Base-by-base conservation (phyloP, 495 filamentous ascomycete species). In the Chaetomium tenue region DNA sequence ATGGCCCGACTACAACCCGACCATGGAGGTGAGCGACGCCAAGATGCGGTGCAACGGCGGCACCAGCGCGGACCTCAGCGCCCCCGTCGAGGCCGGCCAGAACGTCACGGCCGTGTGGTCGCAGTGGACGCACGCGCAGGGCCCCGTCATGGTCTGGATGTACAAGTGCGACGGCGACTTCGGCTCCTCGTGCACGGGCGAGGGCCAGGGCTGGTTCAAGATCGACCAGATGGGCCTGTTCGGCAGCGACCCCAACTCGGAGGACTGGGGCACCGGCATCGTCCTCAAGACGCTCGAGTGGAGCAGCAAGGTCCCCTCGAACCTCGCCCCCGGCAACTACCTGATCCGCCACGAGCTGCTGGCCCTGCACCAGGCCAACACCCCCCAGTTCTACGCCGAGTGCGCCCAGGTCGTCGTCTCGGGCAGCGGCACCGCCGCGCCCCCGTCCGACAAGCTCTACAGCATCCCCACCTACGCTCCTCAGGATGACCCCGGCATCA, bases 381-480 rank as follows among this genome's bases (percentile, higher is more conserved):
- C 82, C 7, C 84, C 83, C 0, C 84, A 86, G 71, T 86, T 84
- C 70, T 86, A 86, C 75, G 79, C 83, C 59, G 84, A 86, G 72
- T 86, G 83, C 63, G 84, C 84, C 0, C 83, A 85, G 74, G 63
- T 86, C 64, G 75, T 70, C 37, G 77, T 86, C 55, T 79, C 77
- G 28, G 84, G 84, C 33, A 76, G 75, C 30, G 84, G 84, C 50
- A 77, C 72, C 22, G 77, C 73, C 0, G 58, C 68, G 48, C 83
- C 83, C 4, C 69, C 73, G 39, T 76, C 75, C 39, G 68, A 63
- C 20, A 77, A 70, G 70, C 74, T 84, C 60, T 76, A 76, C 15
- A 75, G 76, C 42, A 82, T 86, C 59, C 83, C 84, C 12, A 79
- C 75, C 50, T 84, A 84, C 63, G 79, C 80, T 64, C 74, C 74